Percentiles rank a stretch among this genome's conserved stretches.
These are phyloP conservation scores for Ganoderma leucocontextum DNA, from an alignment of 1,284 basidiomycete genomes.

Conservation along the genomic window DNA sequence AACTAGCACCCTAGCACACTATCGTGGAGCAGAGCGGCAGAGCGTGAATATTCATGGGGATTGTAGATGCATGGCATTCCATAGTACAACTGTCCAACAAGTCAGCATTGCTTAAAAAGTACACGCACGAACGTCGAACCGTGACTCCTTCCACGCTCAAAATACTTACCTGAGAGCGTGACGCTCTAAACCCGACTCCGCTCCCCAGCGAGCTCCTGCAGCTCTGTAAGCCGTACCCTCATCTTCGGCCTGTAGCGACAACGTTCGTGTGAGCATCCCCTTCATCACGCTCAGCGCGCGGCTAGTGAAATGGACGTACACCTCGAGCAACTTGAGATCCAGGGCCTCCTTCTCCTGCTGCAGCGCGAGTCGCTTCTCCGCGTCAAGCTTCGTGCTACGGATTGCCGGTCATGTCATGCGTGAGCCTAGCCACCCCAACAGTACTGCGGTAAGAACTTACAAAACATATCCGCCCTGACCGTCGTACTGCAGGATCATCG, in stretches of 20 bases:
- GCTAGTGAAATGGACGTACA: constrained; percentile 56
- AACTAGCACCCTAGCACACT: neutral
- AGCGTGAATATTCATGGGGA: neutral
- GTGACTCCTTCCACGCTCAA: neutral
- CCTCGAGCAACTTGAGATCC: constrained; percentile 82
- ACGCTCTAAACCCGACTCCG: constrained; percentile 28
- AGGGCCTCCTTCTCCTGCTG: constrained; percentile 94
- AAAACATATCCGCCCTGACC: constrained; percentile 87
- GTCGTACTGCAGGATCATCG: constrained; percentile 90
- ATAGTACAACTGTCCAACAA: neutral
- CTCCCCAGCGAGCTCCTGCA: constrained; percentile 53
- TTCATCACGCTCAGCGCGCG: neutral
- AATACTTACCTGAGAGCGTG: neutral
- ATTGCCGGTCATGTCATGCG: neutral
- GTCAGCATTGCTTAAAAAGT: neutral
- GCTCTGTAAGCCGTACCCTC: constrained; percentile 77
- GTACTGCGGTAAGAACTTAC: constrained; percentile 54
- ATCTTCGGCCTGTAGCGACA: constrained; percentile 76
- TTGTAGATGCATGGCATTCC: neutral
- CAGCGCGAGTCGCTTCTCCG: constrained; percentile 89
- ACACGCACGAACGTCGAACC: neutral
- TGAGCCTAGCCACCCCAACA: neutral
- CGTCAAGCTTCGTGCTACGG: constrained; percentile 85
- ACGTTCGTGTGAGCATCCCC: constrained; percentile 14
- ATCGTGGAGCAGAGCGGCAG: neutral